Base-by-base conservation (phyloP, 2,329 filamentous ascomycete species). In the Sporothrix phasma region DNA sequence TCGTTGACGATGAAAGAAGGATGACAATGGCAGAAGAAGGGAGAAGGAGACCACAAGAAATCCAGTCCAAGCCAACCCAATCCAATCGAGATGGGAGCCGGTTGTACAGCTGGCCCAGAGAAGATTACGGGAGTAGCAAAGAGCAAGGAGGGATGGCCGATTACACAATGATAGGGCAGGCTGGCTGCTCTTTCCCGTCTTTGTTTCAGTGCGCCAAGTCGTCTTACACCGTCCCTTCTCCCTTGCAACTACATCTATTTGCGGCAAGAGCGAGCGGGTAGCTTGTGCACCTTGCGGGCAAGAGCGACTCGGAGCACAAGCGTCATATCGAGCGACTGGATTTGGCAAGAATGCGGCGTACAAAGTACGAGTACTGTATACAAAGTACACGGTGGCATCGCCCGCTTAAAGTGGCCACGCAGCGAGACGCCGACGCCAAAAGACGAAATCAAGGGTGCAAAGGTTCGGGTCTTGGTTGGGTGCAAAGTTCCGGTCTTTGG, bases 191-290 rank as follows among this genome's bases (percentile, higher is more conserved):
- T 26, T 58, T 58, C 53, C 37, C 53, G n/a, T 41, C 22, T 58
- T 58, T 58, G 51, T 54, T 54, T 54, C 51, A 54, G 51, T 22
- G 26, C n/a, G n/a, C n/a, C n/a, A n/a, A n/a, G n/a, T n/a, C n/a
- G n/a, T n/a, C n/a, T n/a, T n/a, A n/a, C n/a, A n/a, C n/a, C n/a
- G 22, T 22, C 22, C 45, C 45, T 24, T 22, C 45, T 51, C 47
- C 26, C 26, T 51, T n/a, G 46, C 15, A 5, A 51, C n/a, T 24
- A 49, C 22, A 24, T 51, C 13, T 13, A 7, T 29, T 51, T n/a
- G 17, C 46, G 15, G 46, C 10, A 49, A 5, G 47, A 31, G n/a
- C 47, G 8, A n/a, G 10, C 1, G 47, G 47, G 47, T 31, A 34
- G 24, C 47, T n/a, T 54, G 17, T 22, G 47, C 49, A 54, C 49